Base-by-base conservation (phyloP, 2,329 filamentous ascomycete genomes). In the Hypomyces perniciosus region DNA sequence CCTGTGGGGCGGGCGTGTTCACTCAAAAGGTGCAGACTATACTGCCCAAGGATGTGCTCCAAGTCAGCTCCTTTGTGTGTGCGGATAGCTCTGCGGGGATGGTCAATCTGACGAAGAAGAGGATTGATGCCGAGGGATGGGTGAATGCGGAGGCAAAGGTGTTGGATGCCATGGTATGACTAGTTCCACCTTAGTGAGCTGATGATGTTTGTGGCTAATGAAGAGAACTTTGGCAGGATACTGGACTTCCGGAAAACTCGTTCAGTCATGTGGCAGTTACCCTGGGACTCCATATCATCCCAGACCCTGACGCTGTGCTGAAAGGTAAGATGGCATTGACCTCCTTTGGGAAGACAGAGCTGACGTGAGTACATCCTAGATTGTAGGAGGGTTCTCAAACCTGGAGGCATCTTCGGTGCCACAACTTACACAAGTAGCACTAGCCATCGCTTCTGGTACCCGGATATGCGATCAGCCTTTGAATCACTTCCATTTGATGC, bases 1-100 rank as follows among this genome's bases (percentile, higher is more conserved):
- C 75, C 6, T 81, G 78, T 50, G 79, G 79, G 0, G 68, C 70
- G 4, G 79, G 78, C 1, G 67, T 78, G 12, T 65, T 79, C 9
- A 73, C 72, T 1, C 69, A 72, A 7, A 61, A 72, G 28, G 57
- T 80, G 10, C 71, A 77, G 50, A 59, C 60, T 8, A 60, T 57
- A 3, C 52, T 81, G 10, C 55, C 67, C 9, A 61, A 60, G 6
- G 58, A 70, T 1, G 61, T 72, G 5, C 64, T 77, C 20, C 60
- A 58, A 7, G 58, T 62, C 48, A 78, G 77, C 62, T 69, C 66
- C 26, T 67, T 81, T 48, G 58, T 77, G n/a, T 77, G 72, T 30
- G 71, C 72, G 4, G 79, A 83, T 57, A 65, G 70, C 26, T 72
- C 75, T 0, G 62, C 66, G 1, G 61, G 58, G 3, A 66, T 78